Conservation (phyloP, 1,139 yeast genomes). For the Pichia sp. region DNA sequence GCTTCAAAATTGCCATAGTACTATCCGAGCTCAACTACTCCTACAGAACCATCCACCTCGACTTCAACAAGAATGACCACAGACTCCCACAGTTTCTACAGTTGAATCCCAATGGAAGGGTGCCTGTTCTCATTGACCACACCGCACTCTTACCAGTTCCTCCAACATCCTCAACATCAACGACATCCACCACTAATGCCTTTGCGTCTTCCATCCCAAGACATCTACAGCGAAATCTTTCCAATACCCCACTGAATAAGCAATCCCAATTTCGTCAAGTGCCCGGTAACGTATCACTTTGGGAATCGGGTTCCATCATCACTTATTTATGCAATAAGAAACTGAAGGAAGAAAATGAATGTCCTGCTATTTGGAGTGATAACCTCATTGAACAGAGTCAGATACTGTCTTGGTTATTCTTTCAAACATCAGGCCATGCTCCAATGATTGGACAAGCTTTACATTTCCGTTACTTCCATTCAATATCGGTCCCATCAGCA, state of each 20-base stretch:
- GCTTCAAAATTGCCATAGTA: conserved; percentile 91
- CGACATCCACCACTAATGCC: conserved; percentile 35
- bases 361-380: conserved; percentile 69
- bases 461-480: conserved; percentile 87
- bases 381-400: conserved; percentile 79
- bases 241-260: conserved; percentile 25
- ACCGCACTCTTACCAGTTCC: conserved; percentile 20
- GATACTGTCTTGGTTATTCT: conserved; percentile 83
- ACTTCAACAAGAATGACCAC: conserved; percentile 85
- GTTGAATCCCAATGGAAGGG: conserved; percentile 90
- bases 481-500: conserved; percentile 81
- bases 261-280: no score
- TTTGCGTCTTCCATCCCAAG: background rate
- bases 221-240: background rate
- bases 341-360: conserved; percentile 61
- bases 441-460: conserved; percentile 98
- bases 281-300: conserved; percentile 44
- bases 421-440: conserved; percentile 95
- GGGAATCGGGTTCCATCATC: conserved; percentile 94
- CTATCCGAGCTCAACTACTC: conserved; percentile 74
- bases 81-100: conserved; percentile 89
- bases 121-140: conserved; percentile 91
- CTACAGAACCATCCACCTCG: conserved; percentile 79
- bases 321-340: conserved; percentile 66
- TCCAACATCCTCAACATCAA: background rate